Evolutionary conservation across 2,329 filamentous ascomycete genomes (phyloP), one percentile per base, ranked within the genome.

Genomic region (Massarina eburnea): DNA sequence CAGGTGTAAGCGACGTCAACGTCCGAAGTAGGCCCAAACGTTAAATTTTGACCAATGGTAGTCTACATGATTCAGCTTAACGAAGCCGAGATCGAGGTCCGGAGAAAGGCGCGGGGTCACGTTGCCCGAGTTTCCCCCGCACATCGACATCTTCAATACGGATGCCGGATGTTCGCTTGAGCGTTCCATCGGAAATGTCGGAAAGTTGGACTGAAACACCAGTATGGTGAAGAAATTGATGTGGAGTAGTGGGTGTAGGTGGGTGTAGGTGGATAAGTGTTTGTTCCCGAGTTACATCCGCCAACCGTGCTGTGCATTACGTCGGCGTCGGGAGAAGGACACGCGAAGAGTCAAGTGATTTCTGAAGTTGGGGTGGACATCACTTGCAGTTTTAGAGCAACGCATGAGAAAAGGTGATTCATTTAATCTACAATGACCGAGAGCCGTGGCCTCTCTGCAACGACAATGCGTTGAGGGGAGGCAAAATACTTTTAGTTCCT

Each of bases 91-190:
- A 18, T 43, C 22, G 17, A 15, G 8, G 39, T 47, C 45, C 45
- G 45, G 29, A 36, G 20, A 32, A 19, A 59, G 55, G 59, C 59
- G 57, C 61, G 48, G 43, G 55, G 37, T 15, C 37, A 39, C 46
- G 43, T 45, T 41, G 51, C 49, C 59, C 58, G 56, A 61, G 43
- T 51, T 49, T 52, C 38, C 56, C 51, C 58, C 58, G 57, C 51
- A 47, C 34, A 6, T 8, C 8, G 6, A 12, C 12, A 17, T 14
- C 32, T 35, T 32, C n/a, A 26, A 26, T 26, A 14, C 12, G 27
- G 12, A 7, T 26, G 24, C 24, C 6, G 10, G 24, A 10, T 26
- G 24, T 10, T 26, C 24, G 24, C 10, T 26, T 26, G 7, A 6
- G 24, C 6, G 24, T 26, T 10, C 7, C 24, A 26, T 26, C 24